Percentiles rank a stretch among this genome's conserved stretches.
Evolutionary conservation across 78 protist genomes (phyloP).

Genomic region (Cavenderia fasciculata): DNA sequence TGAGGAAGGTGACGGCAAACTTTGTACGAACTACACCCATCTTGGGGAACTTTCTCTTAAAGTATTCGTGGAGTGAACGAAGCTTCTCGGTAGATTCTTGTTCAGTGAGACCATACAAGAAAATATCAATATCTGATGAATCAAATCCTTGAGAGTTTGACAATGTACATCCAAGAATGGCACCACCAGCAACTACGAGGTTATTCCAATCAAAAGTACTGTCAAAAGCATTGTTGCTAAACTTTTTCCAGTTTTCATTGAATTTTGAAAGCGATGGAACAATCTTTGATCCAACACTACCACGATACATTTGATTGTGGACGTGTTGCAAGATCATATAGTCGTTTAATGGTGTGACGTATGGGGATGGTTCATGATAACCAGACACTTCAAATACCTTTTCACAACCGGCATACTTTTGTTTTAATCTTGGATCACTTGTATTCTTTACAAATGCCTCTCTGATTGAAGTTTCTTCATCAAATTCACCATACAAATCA

Average conservation of each 20-base stretch:
- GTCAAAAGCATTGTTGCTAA: constrained; percentile 25
- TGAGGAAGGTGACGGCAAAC: constrained; percentile 68
- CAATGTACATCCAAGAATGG: constrained; percentile 65
- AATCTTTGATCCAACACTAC: neutral
- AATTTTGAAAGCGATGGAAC: neutral
- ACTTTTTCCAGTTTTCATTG: constrained; percentile 18
- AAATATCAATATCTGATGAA: constrained; percentile 77
- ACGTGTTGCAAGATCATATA: neutral
- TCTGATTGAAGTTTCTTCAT: too few species aligned
- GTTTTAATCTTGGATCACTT: neutral
- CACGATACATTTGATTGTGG: neutral
- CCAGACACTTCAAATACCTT: neutral
- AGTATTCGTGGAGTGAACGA: neutral
- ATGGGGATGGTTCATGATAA: neutral
- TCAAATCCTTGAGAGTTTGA: neutral
- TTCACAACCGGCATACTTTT: neutral
- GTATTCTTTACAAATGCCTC: constrained; percentile 11
- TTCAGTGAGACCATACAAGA: constrained; percentile 70
- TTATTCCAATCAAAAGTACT: constrained; percentile 75
- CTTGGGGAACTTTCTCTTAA: constrained; percentile 6
- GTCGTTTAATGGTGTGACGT: neutral
- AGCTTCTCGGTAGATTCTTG: constrained; percentile 43
- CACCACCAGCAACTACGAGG: constrained; percentile 88
- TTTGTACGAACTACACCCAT: constrained; percentile 48
- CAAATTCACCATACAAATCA: too few species aligned